phyloP scores from a whole-genome alignment of 2,329 filamentous ascomycete species.

The Paradendryphiella salina region DNA sequence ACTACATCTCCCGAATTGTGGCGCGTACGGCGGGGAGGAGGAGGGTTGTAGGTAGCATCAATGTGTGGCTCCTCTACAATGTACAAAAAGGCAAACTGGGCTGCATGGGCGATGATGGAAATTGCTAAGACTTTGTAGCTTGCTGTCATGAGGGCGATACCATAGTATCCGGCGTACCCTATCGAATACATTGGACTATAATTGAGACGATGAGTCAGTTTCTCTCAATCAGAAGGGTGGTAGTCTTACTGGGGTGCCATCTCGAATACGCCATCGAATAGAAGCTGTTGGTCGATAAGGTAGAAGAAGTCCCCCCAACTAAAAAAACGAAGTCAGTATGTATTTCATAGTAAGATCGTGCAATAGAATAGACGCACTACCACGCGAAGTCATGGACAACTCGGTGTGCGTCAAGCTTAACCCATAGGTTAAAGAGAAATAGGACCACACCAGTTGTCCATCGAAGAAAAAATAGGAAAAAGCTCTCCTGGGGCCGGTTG shows the following conservation, averaged over 20 bases:
- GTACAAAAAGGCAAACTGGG: slow-evolving; percentile 90
- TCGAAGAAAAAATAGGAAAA: slow-evolving; percentile 69
- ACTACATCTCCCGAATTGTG: slow-evolving; percentile 44
- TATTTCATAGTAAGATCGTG: too few relatives aligned
- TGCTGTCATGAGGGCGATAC: slow-evolving; percentile 95
- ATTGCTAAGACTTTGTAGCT: slow-evolving; percentile 98
- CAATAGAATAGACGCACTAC: slow-evolving; percentile 57
- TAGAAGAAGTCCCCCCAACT: slow-evolving; percentile 98
- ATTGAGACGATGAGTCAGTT: slow-evolving; percentile 10
- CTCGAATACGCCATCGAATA: slow-evolving; percentile 98
- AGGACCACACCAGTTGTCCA: slow-evolving; percentile 79
- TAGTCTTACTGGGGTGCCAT: slow-evolving; percentile 72
- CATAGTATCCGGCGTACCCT: slow-evolving; percentile 96
- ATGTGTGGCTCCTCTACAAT: slow-evolving; percentile 97
- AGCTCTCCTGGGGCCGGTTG: slow-evolving; percentile 73
- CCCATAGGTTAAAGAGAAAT: slow-evolving; percentile 95
- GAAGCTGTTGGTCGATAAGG: slow-evolving; percentile 94
- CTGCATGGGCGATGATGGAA: slow-evolving; percentile 89
- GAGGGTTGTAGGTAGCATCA: slow-evolving; percentile 94
- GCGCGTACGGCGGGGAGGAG: slow-evolving; percentile 71
- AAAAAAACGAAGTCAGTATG: too few relatives aligned
- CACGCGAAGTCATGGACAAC: slow-evolving; percentile 99
- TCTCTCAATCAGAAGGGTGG: neutral
- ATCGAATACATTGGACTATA: slow-evolving; percentile 25
- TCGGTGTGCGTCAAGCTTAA: slow-evolving; percentile 94